Evolutionary conservation across 371 early-diverging fungal species (phyloP).

Genomic region (Phascolomyces articulosus): DNA sequence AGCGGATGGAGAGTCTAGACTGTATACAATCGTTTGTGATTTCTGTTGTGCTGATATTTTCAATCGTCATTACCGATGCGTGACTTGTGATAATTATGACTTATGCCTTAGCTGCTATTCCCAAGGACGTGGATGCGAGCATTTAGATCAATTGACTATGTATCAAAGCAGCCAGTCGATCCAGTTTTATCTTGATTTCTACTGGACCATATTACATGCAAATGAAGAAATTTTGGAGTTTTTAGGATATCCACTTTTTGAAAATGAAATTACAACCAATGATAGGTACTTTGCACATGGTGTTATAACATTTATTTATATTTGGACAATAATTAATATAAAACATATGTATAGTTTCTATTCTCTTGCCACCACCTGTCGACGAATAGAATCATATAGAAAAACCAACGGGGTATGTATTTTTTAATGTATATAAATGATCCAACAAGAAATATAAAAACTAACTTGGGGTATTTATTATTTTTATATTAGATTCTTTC

Average conservation of each 20-base stretch:
- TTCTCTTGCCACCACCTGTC: slow-evolving; percentile 27
- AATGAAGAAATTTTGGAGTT: slow-evolving; percentile 1
- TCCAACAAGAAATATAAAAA: neutral
- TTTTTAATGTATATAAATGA: too few species aligned
- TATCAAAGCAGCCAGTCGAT: slow-evolving; percentile 8
- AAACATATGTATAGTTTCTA: slow-evolving; percentile 6
- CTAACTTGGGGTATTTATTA: neutral
- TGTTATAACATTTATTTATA: too few species aligned
- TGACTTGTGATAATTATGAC: slow-evolving; percentile 30
- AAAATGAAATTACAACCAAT: too few species aligned
- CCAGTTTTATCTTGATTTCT: slow-evolving; percentile 5
- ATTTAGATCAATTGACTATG: slow-evolving; percentile 29
- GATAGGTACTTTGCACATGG: neutral
- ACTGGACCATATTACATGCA: neutral
- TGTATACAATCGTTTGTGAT: slow-evolving; percentile 29
- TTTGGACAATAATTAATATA: too few species aligned
- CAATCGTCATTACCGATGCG: slow-evolving; percentile 35
- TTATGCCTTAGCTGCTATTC: slow-evolving; percentile 38
- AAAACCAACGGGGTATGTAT: slow-evolving; percentile 9
- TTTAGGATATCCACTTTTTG: neutral
- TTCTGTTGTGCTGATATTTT: slow-evolving; percentile 44
- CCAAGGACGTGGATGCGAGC: slow-evolving; percentile 33
- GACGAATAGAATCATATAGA: slow-evolving; percentile 31
- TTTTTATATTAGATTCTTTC: slow-evolving; percentile 6
- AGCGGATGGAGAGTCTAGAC: neutral